phyloP scores from a whole-genome alignment of 331 rosid species.

The Arachis monticola region DNA sequence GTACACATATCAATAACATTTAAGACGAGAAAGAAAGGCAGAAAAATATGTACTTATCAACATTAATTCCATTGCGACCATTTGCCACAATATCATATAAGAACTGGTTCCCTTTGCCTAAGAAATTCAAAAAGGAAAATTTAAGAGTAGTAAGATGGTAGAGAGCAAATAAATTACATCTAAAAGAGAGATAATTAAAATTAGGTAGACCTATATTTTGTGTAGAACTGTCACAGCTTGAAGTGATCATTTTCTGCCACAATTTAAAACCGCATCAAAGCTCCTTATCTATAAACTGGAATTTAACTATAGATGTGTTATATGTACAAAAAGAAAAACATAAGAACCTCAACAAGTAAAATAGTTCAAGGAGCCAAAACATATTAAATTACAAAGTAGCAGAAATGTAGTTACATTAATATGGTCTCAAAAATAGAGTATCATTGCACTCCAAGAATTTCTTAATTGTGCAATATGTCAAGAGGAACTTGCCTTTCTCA shows the following conservation, averaged over 20 bases:
- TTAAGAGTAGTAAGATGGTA: neutral
- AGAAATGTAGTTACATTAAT: neutral
- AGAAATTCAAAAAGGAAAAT: slow-evolving; percentile 14
- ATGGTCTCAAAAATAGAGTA: slow-evolving; percentile 8
- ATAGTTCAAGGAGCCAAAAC: slow-evolving; percentile 23
- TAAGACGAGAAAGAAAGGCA: slow-evolving; percentile 8
- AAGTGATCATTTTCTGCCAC: slow-evolving; percentile 66
- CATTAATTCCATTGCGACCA: slow-evolving; percentile 79
- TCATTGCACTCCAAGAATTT: neutral
- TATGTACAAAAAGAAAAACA: too few species aligned
- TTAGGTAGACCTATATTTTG: slow-evolving; percentile 45
- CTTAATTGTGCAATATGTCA: neutral
- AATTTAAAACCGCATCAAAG: slow-evolving; percentile 32
- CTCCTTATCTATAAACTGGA: neutral
- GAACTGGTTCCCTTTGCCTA: slow-evolving; percentile 50
- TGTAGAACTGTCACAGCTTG: slow-evolving; percentile 40
- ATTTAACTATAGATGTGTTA: neutral
- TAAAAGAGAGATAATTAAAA: slow-evolving; percentile 1
- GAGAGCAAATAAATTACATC: neutral
- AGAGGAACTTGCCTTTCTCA: slow-evolving; percentile 16
- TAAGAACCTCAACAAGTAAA: too few species aligned
- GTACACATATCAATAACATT: neutral
- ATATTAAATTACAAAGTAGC: slow-evolving; percentile 14
- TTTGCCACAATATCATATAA: slow-evolving; percentile 85
- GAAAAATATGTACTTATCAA: slow-evolving; percentile 59